Conservation (phyloP, 192 early-diverging fungal genomes). For the Entrophospora sp. region DNA sequence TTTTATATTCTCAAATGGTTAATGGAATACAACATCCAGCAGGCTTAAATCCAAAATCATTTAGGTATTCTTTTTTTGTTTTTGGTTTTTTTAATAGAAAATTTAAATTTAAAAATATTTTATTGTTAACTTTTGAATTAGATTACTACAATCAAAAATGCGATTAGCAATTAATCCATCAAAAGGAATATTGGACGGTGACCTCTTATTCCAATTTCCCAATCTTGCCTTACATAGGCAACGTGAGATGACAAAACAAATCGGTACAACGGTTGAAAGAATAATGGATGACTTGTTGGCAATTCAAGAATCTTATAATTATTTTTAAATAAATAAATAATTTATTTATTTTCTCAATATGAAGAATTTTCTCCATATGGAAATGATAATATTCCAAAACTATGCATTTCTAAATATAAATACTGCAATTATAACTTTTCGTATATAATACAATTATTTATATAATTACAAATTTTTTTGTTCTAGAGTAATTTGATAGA, state of each 20-base stretch:
- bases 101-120: neutral
- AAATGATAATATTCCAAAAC: no score
- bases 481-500: no score
- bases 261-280: conserved; percentile 74
- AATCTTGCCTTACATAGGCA: conserved; percentile 60
- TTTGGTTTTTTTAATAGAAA: neutral
- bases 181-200: conserved; percentile 77
- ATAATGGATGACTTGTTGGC: conserved; percentile 77
- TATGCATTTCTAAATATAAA: no score
- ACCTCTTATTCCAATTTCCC: conserved; percentile 67
- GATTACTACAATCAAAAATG: conserved; percentile 44
- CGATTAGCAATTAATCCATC: conserved; percentile 65
- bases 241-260: conserved; percentile 79
- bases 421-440: no score
- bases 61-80: conserved; percentile 36
- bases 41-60: conserved; percentile 89
- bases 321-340: conserved; percentile 41
- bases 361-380: neutral
- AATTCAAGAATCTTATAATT: conserved; percentile 52
- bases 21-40: conserved; percentile 72
- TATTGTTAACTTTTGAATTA: neutral
- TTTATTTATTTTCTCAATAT: neutral
- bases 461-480: no score
- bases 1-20: conserved; percentile 78
- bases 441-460: no score